These are phyloP conservation scores for Leishmania guyanensis DNA, from an alignment of 208 protist genomes.

Conservation along the genomic window DNA sequence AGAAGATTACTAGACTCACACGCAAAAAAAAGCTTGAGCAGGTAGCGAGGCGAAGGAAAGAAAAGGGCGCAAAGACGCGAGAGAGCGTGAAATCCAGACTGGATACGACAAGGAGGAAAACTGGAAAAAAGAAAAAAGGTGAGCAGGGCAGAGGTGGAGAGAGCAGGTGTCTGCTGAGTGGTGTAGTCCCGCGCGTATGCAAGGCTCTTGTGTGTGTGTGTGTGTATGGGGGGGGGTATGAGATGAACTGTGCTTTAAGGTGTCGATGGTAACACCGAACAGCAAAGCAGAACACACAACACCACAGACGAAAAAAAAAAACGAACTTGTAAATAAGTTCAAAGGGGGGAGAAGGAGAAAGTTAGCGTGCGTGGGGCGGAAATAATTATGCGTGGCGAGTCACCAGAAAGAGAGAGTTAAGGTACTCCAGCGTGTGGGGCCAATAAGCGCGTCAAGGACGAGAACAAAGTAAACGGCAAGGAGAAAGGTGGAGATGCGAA, in stretches of 20 bases:
- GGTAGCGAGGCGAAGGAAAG: not conserved
- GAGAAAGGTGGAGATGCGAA: not conserved
- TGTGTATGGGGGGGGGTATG: no score
- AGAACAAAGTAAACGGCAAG: not conserved
- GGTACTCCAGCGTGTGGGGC: not conserved
- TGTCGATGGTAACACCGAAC: not conserved
- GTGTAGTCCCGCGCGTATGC: not conserved
- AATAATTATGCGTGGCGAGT: not conserved
- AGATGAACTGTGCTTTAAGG: not conserved
- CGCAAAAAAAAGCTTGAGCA: not conserved
- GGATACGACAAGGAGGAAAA: not conserved
- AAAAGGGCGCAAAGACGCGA: not conserved
- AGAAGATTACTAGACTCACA: not conserved
- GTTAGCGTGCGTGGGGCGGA: no score
- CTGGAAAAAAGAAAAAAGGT: not conserved
- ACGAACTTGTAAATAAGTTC: not conserved
- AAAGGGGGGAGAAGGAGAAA: no score
- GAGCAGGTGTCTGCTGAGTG: not conserved
- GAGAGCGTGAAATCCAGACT: not conserved
- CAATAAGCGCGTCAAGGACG: no score
- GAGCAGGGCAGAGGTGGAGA: slow-evolving; percentile 3
- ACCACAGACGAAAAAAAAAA: not conserved
- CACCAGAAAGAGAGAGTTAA: not conserved
- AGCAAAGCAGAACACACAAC: not conserved
- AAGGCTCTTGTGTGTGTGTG: not conserved